Conservation (phyloP, 495 filamentous ascomycete species). For the Massariosphaeria phaeospora region DNA sequence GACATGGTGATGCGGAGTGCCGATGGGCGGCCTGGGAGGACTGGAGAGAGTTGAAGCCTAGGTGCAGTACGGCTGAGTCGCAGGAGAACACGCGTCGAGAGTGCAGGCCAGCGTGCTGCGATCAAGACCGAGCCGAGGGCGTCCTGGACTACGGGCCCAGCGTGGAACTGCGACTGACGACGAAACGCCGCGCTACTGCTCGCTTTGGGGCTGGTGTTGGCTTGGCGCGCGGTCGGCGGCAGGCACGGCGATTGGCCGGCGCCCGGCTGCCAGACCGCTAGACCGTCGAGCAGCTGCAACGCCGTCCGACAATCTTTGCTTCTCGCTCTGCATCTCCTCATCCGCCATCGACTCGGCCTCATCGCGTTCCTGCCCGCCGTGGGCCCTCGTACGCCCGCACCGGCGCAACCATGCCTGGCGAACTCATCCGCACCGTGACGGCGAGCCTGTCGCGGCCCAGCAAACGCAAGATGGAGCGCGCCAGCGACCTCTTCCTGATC, state of each 20-base stretch:
- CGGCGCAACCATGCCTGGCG: constrained; percentile 28
- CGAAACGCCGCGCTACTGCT: too few relatives aligned
- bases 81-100: too few relatives aligned
- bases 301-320: background rate
- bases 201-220: background rate
- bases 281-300: background rate
- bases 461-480: constrained; percentile 29
- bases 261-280: background rate
- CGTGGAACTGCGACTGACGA: too few relatives aligned
- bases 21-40: background rate
- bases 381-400: constrained; percentile 5
- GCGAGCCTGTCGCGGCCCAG: constrained; percentile 25
- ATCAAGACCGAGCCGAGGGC: too few relatives aligned
- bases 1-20: constrained; percentile 46
- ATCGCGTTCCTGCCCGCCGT: constrained; percentile 20
- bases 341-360: constrained; percentile 9
- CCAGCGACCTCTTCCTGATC: constrained; percentile 44
- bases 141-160: too few relatives aligned
- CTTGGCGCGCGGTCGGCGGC: background rate
- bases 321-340: background rate
- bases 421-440: constrained; percentile 28
- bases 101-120: too few relatives aligned
- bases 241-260: background rate
- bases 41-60: too few relatives aligned
- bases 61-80: too few relatives aligned